A percentile compares a stretch with the other conserved stretches of the same genome.
Conservation (phyloP, 2,329 filamentous ascomycete species). For the Cryphonectria nitschkei region DNA sequence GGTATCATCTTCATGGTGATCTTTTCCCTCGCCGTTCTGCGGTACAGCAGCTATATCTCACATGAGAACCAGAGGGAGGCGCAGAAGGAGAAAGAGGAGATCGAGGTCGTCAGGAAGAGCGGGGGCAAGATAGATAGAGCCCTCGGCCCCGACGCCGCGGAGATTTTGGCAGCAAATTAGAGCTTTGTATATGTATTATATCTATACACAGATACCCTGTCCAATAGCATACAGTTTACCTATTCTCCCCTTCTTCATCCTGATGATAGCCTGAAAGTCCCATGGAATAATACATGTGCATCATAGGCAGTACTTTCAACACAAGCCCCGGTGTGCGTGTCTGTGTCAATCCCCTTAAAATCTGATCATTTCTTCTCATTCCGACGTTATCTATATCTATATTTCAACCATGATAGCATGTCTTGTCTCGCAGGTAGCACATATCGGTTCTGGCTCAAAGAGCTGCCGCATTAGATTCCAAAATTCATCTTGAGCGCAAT, state of each 20-base stretch:
- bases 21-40: constrained; percentile 60
- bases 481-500: constrained; percentile 98
- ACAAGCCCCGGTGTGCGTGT: neutral
- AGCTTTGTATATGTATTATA: neutral
- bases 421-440: neutral
- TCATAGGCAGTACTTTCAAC: neutral
- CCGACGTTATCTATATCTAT: constrained; percentile 9
- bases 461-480: constrained; percentile 46
- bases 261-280: neutral
- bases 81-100: constrained; percentile 47
- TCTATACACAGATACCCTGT: constrained; percentile 25
- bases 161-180: constrained; percentile 61
- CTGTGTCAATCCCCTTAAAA: neutral
- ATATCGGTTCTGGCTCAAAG: neutral
- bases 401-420: neutral
- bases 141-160: constrained; percentile 56
- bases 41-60: constrained; percentile 61
- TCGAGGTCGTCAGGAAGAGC: constrained; percentile 47
- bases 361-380: constrained; percentile 4
- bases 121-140: constrained; percentile 52
- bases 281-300: neutral
- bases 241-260: neutral
- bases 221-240: constrained; percentile 8
- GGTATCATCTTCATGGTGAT: constrained; percentile 70
- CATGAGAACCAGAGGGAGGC: constrained; percentile 54